These are phyloP conservation scores for Exserohilum rostratum DNA, from an alignment of 2,329 filamentous ascomycete species.

Conservation along the genomic window DNA sequence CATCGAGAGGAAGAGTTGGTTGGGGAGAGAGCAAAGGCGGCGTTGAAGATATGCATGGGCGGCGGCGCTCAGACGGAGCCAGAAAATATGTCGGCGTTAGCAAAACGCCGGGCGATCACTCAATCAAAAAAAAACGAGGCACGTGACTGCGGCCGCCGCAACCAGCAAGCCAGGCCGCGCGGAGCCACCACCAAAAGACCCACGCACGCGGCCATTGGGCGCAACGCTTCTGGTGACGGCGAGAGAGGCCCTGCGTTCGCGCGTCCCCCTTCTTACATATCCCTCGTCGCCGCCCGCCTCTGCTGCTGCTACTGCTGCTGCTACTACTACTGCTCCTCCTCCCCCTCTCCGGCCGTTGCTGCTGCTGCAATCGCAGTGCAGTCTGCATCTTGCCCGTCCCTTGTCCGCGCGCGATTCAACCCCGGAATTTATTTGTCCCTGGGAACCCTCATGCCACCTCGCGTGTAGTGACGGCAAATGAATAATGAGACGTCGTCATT, in stretches of 20 bases:
- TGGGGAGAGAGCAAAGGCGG: background rate
- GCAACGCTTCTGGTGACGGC: background rate
- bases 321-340: too few relatives aligned
- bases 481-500: conserved; percentile 16
- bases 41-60: conserved; percentile 10
- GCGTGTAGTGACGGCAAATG: conserved; percentile 13
- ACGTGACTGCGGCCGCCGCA: conserved; percentile 5
- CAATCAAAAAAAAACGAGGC: conserved; percentile 1
- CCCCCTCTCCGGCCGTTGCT: too few relatives aligned
- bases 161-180: background rate
- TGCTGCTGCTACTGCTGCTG: too few relatives aligned
- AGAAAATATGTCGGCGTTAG: conserved; percentile 20
- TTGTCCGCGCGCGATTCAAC: background rate
- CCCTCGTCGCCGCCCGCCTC: background rate
- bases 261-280: background rate
- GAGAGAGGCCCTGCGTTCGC: background rate
- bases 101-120: conserved; percentile 6
- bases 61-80: conserved; percentile 5
- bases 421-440: background rate
- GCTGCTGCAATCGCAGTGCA: too few relatives aligned
- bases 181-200: background rate
- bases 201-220: conserved; percentile 1
- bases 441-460: conserved; percentile 1
- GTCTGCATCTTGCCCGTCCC: too few relatives aligned
- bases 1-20: conserved; percentile 24